Conservation (phyloP, 2,329 filamentous ascomycete species). For the Cryphonectria radicalis region DNA sequence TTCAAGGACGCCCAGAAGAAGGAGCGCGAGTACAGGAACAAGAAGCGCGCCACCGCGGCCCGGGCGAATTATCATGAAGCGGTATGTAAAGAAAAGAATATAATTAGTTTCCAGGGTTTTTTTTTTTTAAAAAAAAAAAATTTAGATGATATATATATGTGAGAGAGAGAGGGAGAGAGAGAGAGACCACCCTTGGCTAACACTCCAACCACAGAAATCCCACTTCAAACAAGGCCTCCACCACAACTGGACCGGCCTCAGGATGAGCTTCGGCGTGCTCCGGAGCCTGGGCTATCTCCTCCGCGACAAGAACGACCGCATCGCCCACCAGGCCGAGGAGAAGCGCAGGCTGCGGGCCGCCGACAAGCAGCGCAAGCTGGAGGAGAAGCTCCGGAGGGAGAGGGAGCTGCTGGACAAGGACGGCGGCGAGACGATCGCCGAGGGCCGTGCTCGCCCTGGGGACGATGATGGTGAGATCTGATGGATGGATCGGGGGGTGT, state of each 20-base stretch:
- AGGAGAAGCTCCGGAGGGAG: conserved; percentile 26
- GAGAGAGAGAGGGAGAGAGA: too few species aligned
- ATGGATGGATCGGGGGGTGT: background rate
- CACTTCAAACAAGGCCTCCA: conserved; percentile 44
- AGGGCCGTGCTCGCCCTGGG: background rate
- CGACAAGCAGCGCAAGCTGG: conserved; percentile 39
- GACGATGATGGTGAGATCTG: background rate
- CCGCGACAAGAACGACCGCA: conserved; percentile 42
- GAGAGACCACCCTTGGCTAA: background rate
- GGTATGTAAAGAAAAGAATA: background rate
- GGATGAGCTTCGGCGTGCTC: conserved; percentile 40
- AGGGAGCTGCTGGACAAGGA: conserved; percentile 25
- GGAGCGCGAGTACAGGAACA: conserved; percentile 46
- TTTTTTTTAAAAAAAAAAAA: too few species aligned
- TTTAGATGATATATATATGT: too few species aligned
- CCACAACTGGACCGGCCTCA: conserved; percentile 43
- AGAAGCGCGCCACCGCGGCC: conserved; percentile 46
- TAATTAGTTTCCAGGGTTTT: too few species aligned
- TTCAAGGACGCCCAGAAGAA: conserved; percentile 45
- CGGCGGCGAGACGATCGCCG: background rate
- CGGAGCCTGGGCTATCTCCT: conserved; percentile 42
- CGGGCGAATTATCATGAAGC: conserved; percentile 45
- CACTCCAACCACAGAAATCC: conserved; percentile 30
- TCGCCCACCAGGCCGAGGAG: conserved; percentile 37
- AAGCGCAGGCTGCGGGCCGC: conserved; percentile 38